Percentiles rank a stretch among this genome's conserved stretches.
Evolutionary conservation across 345 rosid genomes (phyloP).

Genomic region (Jatropha curcas): DNA sequence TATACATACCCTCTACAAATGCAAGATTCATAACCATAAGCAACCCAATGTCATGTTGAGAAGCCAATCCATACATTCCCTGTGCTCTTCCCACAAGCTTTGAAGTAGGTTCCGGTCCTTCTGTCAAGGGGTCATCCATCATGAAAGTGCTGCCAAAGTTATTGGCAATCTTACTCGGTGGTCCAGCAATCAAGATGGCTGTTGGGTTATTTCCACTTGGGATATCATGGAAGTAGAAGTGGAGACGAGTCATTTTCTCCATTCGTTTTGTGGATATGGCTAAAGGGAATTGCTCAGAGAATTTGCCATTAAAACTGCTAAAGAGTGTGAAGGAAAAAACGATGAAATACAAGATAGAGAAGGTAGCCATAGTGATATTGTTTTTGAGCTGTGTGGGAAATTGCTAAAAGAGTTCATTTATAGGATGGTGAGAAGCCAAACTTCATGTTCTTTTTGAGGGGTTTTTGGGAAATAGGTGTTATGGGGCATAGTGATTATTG

Average conservation of each 20-base stretch:
- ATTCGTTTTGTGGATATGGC: background rate
- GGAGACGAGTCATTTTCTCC: constrained; percentile 22
- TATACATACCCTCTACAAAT: constrained; percentile 18
- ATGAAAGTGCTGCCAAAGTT: constrained; percentile 26
- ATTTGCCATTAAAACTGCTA: constrained; percentile 4
- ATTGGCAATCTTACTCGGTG: background rate
- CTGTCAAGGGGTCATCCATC: constrained; percentile 35
- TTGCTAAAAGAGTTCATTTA: background rate
- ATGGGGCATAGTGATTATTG: background rate
- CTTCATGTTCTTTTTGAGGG: background rate
- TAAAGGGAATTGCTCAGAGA: constrained; percentile 19
- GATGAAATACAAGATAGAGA: background rate
- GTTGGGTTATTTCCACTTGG: constrained; percentile 4
- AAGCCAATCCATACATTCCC: constrained; percentile 32
- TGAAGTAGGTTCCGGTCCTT: constrained; percentile 33
- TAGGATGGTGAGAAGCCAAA: background rate
- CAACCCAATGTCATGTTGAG: constrained; percentile 12
- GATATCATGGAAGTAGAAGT: constrained; percentile 21
- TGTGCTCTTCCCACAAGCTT: constrained; percentile 43
- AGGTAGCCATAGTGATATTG: constrained; percentile 9
- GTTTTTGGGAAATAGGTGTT: background rate
- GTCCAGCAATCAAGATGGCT: constrained; percentile 10
- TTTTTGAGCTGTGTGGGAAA: background rate
- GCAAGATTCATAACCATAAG: constrained; percentile 10
- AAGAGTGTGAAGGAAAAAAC: constrained; percentile 11